Conservation (phyloP, 768 basidiomycete genomes). For the Hysterangium stoloniferum region DNA sequence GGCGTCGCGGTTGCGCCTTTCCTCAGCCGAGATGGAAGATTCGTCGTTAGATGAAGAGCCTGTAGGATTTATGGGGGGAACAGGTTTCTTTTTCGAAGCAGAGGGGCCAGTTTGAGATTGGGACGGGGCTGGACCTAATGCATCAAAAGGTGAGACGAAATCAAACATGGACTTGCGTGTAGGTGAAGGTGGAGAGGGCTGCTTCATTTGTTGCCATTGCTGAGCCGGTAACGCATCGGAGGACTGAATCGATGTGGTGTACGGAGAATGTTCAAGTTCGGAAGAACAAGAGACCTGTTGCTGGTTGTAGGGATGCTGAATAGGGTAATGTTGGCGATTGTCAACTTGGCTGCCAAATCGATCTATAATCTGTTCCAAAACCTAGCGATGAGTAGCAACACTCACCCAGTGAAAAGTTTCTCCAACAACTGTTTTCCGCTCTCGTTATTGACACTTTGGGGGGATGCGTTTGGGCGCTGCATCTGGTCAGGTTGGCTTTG, state of each 20-base stretch:
- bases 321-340: slow-evolving; percentile 22
- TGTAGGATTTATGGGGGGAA: slow-evolving; percentile 31
- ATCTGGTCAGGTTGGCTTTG: slow-evolving; percentile 63
- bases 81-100: slow-evolving; percentile 57
- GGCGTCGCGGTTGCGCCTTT: slow-evolving; percentile 33
- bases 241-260: slow-evolving; percentile 10
- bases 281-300: slow-evolving; percentile 16
- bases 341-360: slow-evolving; percentile 18
- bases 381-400: slow-evolving; percentile 14
- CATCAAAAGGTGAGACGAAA: slow-evolving; percentile 79
- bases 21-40: slow-evolving; percentile 5
- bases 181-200: slow-evolving; percentile 44
- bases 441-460: slow-evolving; percentile 42
- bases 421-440: slow-evolving; percentile 73
- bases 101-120: not conserved
- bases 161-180: slow-evolving; percentile 80
- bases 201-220: slow-evolving; percentile 17
- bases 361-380: slow-evolving; percentile 9
- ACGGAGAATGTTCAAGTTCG: slow-evolving; percentile 15
- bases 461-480: slow-evolving; percentile 46
- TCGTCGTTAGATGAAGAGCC: slow-evolving; percentile 18
- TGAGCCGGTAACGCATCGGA: slow-evolving; percentile 8
- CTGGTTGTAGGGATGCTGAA: slow-evolving; percentile 17
- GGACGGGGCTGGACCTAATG: slow-evolving; percentile 39
- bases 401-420: slow-evolving; percentile 76